Percentiles rank a stretch among this genome's conserved stretches.
Evolutionary conservation across 257 asterid genomes (phyloP).

Genomic region (Solanum chilense): DNA sequence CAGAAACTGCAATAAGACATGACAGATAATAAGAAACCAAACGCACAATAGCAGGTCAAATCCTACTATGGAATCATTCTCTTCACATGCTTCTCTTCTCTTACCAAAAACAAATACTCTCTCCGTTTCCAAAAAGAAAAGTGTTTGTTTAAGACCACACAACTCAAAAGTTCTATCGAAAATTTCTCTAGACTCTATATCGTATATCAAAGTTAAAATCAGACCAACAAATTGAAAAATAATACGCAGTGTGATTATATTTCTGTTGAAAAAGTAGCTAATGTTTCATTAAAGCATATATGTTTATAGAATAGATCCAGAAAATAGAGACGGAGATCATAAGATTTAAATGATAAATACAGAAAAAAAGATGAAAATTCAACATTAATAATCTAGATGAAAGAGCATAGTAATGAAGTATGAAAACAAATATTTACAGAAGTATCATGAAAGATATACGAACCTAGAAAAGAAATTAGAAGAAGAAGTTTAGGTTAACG

Average conservation of each 20-base stretch:
- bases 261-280: background rate
- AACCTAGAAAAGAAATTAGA: slow-evolving; percentile 19
- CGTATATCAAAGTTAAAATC: too few species aligned
- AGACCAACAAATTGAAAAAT: too few species aligned
- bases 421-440: too few species aligned
- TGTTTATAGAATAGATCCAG: background rate
- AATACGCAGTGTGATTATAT: too few species aligned
- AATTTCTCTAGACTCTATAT: too few species aligned
- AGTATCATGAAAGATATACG: background rate
- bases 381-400: background rate
- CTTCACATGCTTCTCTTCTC: too few species aligned
- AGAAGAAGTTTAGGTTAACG: slow-evolving; percentile 24
- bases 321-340: background rate
- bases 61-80: background rate
- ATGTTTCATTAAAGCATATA: background rate
- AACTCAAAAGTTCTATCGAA: too few species aligned
- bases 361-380: background rate
- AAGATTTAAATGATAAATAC: background rate
- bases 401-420: background rate
- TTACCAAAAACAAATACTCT: too few species aligned
- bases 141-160: too few species aligned
- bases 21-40: background rate
- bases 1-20: background rate
- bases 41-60: background rate
- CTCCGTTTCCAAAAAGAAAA: too few species aligned